phyloP scores from a whole-genome alignment of 2,329 filamentous ascomycete species.

The Fusarium buharicum region DNA sequence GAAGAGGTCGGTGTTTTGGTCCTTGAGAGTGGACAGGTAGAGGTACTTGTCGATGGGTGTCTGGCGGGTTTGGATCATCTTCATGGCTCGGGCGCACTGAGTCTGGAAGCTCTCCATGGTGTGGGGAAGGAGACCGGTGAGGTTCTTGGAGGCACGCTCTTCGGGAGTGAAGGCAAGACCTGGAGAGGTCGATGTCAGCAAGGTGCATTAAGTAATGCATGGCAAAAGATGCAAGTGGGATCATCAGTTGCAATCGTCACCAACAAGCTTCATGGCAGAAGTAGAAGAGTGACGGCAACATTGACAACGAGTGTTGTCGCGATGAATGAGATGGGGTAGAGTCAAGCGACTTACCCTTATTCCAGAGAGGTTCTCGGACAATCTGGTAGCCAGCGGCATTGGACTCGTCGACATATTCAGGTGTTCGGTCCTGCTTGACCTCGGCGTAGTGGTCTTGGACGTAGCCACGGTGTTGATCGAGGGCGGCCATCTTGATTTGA shows the following conservation, averaged over 20 bases:
- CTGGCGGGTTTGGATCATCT: slow-evolving; percentile 75
- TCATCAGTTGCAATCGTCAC: background rate
- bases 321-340: slow-evolving; percentile 2
- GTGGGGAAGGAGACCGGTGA: slow-evolving; percentile 73
- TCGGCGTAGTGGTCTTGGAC: slow-evolving; percentile 65
- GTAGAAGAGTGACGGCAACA: slow-evolving; percentile 17
- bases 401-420: slow-evolving; percentile 63
- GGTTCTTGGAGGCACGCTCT: slow-evolving; percentile 71
- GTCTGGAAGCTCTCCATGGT: slow-evolving; percentile 69
- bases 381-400: slow-evolving; percentile 70
- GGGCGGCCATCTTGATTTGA: slow-evolving; percentile 68
- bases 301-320: slow-evolving; percentile 28
- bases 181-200: slow-evolving; percentile 46
- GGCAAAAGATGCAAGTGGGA: background rate
- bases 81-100: slow-evolving; percentile 74
- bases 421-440: slow-evolving; percentile 64
- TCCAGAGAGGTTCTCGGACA: slow-evolving; percentile 70
- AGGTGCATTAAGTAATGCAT: slow-evolving; percentile 1
- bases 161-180: slow-evolving; percentile 73
- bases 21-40: slow-evolving; percentile 80
- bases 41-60: slow-evolving; percentile 84
- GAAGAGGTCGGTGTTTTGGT: slow-evolving; percentile 82
- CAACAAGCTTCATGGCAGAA: slow-evolving; percentile 1
- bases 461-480: slow-evolving; percentile 71
- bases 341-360: slow-evolving; percentile 64